These are phyloP conservation scores for Russula sp. DNA, from an alignment of 768 basidiomycete species.

Conservation along the genomic window DNA sequence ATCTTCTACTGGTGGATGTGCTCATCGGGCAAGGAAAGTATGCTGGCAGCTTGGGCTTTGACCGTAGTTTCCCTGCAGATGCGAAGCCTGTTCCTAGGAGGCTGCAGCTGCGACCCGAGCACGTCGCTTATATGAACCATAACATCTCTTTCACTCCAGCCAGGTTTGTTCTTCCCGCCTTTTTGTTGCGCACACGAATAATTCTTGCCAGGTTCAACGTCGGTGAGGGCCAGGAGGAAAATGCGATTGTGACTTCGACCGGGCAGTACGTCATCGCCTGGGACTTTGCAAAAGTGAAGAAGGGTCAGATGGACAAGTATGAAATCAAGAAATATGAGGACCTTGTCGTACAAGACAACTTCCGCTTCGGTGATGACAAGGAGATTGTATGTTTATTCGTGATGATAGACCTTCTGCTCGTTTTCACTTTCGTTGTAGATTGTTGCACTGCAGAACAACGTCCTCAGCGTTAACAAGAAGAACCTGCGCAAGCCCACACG, in stretches of 20 bases:
- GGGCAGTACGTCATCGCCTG: constrained; percentile 91
- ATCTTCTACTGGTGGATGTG: constrained; percentile 90
- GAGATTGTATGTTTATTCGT: constrained; percentile 66
- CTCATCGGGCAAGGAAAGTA: constrained; percentile 88
- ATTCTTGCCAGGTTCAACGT: constrained; percentile 74
- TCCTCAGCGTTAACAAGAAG: constrained; percentile 92
- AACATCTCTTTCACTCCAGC: constrained; percentile 87
- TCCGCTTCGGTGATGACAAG: constrained; percentile 95
- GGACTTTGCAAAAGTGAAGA: constrained; percentile 96
- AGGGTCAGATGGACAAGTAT: constrained; percentile 84
- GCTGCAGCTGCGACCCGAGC: constrained; percentile 82
- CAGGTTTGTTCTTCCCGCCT: constrained; percentile 42
- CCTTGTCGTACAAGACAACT: constrained; percentile 92
- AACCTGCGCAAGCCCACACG: constrained; percentile 77
- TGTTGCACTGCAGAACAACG: constrained; percentile 91
- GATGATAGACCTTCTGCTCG: background rate
- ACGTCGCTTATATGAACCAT: constrained; percentile 90
- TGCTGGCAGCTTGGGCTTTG: constrained; percentile 79
- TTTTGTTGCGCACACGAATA: background rate
- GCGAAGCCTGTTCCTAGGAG: constrained; percentile 88
- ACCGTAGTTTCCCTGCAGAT: constrained; percentile 89
- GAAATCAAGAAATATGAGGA: constrained; percentile 97
- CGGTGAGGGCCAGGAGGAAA: constrained; percentile 81
- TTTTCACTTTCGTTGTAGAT: constrained; percentile 47
- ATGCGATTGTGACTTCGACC: constrained; percentile 91